Evolutionary conservation across 202 grass and related monocot species (phyloP), one percentile per base, ranked within the genome.

Genomic region (Dendrocalamus latiflorus): DNA sequence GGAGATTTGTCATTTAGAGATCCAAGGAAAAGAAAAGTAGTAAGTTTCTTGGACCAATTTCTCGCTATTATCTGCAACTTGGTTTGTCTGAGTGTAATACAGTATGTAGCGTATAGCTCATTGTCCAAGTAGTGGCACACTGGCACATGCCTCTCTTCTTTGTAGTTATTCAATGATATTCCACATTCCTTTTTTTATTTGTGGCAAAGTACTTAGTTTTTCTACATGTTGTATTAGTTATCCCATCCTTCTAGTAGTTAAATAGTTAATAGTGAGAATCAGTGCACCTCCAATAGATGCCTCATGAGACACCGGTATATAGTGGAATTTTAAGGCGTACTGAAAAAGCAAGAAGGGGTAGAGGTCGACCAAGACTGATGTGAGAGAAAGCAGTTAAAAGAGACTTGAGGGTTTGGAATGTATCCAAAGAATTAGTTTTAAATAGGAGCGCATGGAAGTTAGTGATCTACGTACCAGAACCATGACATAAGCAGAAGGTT

Each of bases 1-100:
- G 95, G 95, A 83, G 84, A 98, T 93, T 86, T 98, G 86, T 84
- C 87, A 81, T 98, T 93, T 72, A 90, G 93, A 88, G 95, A 98
- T 87, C 89, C 87, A 58, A 80, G 50, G 44, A 98, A 98, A 91
- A 88, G 93, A 91, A 88, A 91, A 88, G 47, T 93, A 64, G 95
- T 98, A 82, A 91, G 90, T 87, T 48, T 22, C 76, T 71, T 88
- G 33, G 70, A 39, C 37, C 51, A 64, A 65, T 66, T 68, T 47
- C 25, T 22, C 16, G 33, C 4, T 58, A 44, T 28, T 55, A 33
- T 81, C 36, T 71, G 77, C 36, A 57, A 37, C 70, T 81, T 76
- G 9, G n/a, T 80, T 80, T 85, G 53, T 47, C 45, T 63, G 24
- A 17, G 42, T 71, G 56, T 41, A 72, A 79, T 84, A 49, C 56